Base-by-base conservation (phyloP, 2,329 filamentous ascomycete genomes). In the Alternaria conjuncta region DNA sequence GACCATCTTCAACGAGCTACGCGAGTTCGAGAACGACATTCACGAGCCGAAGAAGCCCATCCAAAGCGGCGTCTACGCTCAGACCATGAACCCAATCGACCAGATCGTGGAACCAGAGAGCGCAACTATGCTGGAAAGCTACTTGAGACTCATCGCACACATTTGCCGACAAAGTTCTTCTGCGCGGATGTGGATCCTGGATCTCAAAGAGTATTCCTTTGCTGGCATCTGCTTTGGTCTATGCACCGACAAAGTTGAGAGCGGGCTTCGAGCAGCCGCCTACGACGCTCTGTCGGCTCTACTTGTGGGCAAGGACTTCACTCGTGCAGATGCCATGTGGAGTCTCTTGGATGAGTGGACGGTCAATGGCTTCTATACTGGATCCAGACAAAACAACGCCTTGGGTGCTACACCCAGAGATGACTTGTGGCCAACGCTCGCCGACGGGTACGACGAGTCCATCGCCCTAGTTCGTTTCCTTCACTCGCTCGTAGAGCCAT, bases 61-160 rank as follows among this genome's bases (percentile, higher is more conserved):
- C 79, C 86, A 57, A 86, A 86, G 50, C 90, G 92, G 77, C 83
- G 87, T 49, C 83, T 87, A 76, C 53, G 67, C 76, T 7, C 70
- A 74, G 28, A 64, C 75, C 41, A 77, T 74, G 61, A 78, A 76
- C 46, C 72, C 72, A 53, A 75, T 75, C n/a, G 80, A 80, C 43
- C 81, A 82, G 59, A 89, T 93, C 64, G 94, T 97, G 26, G 95
- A 97, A 76, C 92, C 94, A 5, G 96, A 99, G 79, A 96, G 93
- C 44, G 90, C 91, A n/a, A 92, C 97, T 81, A 97, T 99, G 93
- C 85, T 99, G 26, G 94, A 97, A 76, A 95, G 93, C 71, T 98
- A 98, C 77, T 85, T 99, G 56, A 89, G 95, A 28, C 86, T 99
- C 6, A 92, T 97, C 71, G 89, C 93, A 4, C 93, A 96, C 78